phyloP scores from a whole-genome alignment of 306 rosid species.

The Acacia crassicarpa region DNA sequence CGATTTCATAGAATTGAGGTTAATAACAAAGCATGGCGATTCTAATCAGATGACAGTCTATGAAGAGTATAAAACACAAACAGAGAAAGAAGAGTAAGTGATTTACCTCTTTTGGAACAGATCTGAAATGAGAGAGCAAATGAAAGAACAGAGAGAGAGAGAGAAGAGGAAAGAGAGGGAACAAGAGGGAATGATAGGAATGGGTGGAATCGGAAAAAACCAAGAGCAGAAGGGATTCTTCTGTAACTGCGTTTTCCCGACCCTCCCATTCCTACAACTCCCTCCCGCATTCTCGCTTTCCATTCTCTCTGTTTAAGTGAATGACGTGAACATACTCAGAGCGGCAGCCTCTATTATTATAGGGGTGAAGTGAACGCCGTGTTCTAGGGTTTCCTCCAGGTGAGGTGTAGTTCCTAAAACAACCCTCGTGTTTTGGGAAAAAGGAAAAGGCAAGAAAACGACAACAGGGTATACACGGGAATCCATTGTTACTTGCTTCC shows the following conservation, averaged over 20 bases:
- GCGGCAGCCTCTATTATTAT: neutral
- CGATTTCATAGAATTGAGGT: no score
- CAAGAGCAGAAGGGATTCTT: neutral
- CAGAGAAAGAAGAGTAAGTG: neutral
- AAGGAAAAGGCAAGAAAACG: neutral
- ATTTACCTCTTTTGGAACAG: neutral
- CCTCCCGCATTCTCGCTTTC: neutral
- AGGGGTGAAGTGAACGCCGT: no score
- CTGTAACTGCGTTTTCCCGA: neutral
- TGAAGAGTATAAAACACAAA: no score
- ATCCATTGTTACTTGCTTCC: neutral
- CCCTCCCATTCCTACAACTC: conserved; percentile 6
- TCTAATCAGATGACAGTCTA: no score
- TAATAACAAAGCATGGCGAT: no score
- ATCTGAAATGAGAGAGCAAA: neutral
- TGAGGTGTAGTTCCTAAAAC: neutral
- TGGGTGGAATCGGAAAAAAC: conserved; percentile 3
- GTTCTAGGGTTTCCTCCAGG: neutral
- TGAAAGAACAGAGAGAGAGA: neutral
- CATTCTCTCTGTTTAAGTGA: neutral
- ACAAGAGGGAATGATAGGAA: conserved; percentile 11
- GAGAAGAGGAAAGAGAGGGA: neutral
- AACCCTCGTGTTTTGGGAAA: neutral
- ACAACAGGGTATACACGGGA: neutral
- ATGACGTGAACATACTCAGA: neutral